Percentiles rank a stretch among this genome's conserved stretches.
Evolutionary conservation across 805 yeast genomes (phyloP).

Genomic region (Pichia ethanolica): DNA sequence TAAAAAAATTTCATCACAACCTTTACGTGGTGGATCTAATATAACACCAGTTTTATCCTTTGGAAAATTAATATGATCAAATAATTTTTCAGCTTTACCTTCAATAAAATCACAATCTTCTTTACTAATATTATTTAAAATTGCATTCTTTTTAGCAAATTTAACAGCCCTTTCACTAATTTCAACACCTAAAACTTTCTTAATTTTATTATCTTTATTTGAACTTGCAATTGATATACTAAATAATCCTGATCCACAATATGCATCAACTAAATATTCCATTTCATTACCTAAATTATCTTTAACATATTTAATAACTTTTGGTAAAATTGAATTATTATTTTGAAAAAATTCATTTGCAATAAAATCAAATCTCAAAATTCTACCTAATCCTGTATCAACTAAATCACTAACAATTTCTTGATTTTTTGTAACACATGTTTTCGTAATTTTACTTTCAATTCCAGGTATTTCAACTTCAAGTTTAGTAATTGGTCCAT

Average conservation of each 20-base stretch:
- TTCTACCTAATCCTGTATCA: constrained; percentile 36
- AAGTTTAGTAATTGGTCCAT: constrained; percentile 1
- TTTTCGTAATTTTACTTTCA: constrained; percentile 35
- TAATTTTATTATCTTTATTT: constrained; percentile 45
- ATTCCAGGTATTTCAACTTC: constrained; percentile 7
- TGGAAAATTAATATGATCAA: constrained; percentile 71
- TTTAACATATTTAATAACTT: constrained; percentile 74
- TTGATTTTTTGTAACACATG: constrained; percentile 73
- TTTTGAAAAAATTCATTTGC: constrained; percentile 97
- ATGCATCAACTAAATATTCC: constrained; percentile 78
- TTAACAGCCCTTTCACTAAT: constrained; percentile 85
- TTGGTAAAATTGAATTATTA: constrained; percentile 83
- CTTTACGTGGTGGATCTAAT: constrained; percentile 95
- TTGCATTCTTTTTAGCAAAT: constrained; percentile 80
- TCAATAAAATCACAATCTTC: constrained; percentile 76
- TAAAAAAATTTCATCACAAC: constrained; percentile 84
- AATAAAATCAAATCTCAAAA: constrained; percentile 68
- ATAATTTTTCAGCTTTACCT: constrained; percentile 89
- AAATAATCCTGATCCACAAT: constrained; percentile 93
- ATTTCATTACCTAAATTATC: constrained; percentile 45
- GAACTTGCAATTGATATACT: constrained; percentile 67
- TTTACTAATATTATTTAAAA: constrained; percentile 49
- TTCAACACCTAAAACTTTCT: constrained; percentile 86
- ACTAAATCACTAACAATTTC: constrained; percentile 74
- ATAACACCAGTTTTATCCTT: constrained; percentile 76